phyloP scores from a whole-genome alignment of 768 basidiomycete genomes.

The Pleurotus citrinopileatus region DNA sequence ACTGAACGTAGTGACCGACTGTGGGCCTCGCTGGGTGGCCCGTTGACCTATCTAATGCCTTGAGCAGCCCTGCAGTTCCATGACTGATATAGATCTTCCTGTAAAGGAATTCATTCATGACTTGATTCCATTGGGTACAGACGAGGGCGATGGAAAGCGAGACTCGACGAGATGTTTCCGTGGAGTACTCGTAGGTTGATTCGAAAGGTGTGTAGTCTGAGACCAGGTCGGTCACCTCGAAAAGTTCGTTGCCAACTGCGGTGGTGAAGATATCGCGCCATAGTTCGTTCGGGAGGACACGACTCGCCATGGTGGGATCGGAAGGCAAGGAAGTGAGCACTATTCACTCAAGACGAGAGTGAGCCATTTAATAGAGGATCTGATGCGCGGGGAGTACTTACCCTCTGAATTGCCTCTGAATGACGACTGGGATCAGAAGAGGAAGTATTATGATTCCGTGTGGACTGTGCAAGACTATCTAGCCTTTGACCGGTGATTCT shows the following conservation, averaged over 20 bases:
- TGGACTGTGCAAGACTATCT: too few species aligned
- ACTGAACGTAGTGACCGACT: conserved; percentile 1
- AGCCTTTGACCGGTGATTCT: too few species aligned
- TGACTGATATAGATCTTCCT: neutral
- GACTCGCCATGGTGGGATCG: neutral
- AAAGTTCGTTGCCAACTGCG: neutral
- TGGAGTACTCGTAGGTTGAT: neutral
- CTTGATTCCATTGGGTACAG: conserved; percentile 1
- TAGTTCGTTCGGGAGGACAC: neutral
- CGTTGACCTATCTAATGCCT: neutral
- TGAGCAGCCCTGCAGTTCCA: neutral
- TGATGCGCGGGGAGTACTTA: too few species aligned
- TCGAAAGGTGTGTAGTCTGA: conserved; percentile 5
- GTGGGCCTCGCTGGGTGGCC: neutral
- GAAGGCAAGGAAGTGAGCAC: too few species aligned
- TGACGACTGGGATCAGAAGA: too few species aligned
- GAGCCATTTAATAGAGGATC: too few species aligned
- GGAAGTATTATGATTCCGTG: too few species aligned
- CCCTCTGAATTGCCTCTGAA: too few species aligned
- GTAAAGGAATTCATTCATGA: conserved; percentile 3
- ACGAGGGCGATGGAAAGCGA: conserved; percentile 3
- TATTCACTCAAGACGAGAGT: too few species aligned
- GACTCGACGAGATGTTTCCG: neutral
- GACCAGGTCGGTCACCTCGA: neutral
- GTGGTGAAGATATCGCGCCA: conserved; percentile 6